These are phyloP conservation scores for Chlamydomonas sp. DNA, from an alignment of 139 green algal species.

Conservation along the genomic window DNA sequence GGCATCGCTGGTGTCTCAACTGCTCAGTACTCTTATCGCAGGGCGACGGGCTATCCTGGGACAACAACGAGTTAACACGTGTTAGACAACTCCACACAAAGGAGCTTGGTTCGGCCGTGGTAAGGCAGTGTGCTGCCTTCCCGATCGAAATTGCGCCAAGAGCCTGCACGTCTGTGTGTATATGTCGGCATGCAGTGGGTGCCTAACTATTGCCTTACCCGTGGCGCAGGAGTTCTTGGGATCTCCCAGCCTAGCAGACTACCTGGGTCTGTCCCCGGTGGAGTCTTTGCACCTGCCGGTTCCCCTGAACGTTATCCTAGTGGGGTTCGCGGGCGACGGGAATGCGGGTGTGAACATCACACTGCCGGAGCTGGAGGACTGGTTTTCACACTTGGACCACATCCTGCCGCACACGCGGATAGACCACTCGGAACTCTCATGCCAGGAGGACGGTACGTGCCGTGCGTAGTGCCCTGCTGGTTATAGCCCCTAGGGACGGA, in stretches of 20 bases:
- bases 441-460: slow-evolving; percentile 62
- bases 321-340: slow-evolving; percentile 68
- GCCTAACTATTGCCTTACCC: not conserved
- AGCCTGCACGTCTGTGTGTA: not conserved
- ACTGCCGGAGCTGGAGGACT: slow-evolving; percentile 53
- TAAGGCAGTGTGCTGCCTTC: not conserved
- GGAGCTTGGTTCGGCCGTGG: slow-evolving; percentile 34
- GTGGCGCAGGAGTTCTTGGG: slow-evolving; percentile 50
- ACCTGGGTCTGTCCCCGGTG: slow-evolving; percentile 64
- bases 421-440: slow-evolving; percentile 63
- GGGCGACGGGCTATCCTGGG: slow-evolving; percentile 57
- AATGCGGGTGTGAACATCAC: slow-evolving; percentile 55
- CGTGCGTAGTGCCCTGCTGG: not conserved
- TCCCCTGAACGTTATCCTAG: slow-evolving; percentile 75
- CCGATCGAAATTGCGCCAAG: not conserved
- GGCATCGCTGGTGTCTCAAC: not conserved
- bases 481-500: not conserved
- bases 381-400: slow-evolving; percentile 80
- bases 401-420: slow-evolving; percentile 75
- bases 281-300: slow-evolving; percentile 73
- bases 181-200: not conserved
- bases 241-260: slow-evolving; percentile 53
- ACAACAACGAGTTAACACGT: slow-evolving; percentile 52
- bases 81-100: slow-evolving; percentile 48
- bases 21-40: not conserved